These are phyloP conservation scores for Hymenoscyphus linearis DNA, from an alignment of 2,329 filamentous ascomycete species.

Conservation along the genomic window DNA sequence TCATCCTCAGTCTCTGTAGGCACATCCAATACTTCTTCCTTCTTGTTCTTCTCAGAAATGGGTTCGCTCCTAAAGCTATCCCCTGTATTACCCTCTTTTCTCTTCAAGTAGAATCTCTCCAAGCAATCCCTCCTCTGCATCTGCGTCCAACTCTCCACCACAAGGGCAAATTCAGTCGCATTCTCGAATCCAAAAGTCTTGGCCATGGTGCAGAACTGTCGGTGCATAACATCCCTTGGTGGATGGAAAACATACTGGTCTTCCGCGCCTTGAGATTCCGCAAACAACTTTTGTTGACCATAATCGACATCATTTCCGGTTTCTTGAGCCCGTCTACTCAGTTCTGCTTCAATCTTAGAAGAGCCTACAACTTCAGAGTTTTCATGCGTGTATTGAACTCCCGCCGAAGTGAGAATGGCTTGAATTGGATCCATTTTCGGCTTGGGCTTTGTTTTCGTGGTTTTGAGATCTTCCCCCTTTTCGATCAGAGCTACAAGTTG, in stretches of 20 bases:
- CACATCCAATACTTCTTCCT: slow-evolving; percentile 9
- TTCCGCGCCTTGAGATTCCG: slow-evolving; percentile 37
- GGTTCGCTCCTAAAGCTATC: slow-evolving; percentile 18
- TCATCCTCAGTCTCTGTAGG: slow-evolving; percentile 9
- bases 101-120: slow-evolving; percentile 70
- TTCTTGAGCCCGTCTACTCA: slow-evolving; percentile 64
- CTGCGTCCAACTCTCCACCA: slow-evolving; percentile 87
- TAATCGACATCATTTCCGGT: slow-evolving; percentile 39
- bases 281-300: slow-evolving; percentile 53
- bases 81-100: slow-evolving; percentile 32
- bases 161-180: slow-evolving; percentile 78
- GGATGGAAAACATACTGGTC: slow-evolving; percentile 46
- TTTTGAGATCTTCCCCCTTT: slow-evolving; percentile 42
- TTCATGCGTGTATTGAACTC: slow-evolving; percentile 92
- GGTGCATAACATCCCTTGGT: slow-evolving; percentile 63
- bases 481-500: slow-evolving; percentile 61
- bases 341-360: slow-evolving; percentile 81
- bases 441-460: slow-evolving; percentile 36
- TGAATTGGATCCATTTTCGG: slow-evolving; percentile 67
- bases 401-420: slow-evolving; percentile 80
- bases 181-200: slow-evolving; percentile 69
- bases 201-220: slow-evolving; percentile 92
- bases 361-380: slow-evolving; percentile 93
- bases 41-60: neutral
- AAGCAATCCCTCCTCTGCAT: slow-evolving; percentile 73